A percentile compares a stretch with the other conserved stretches of the same genome.
These are phyloP conservation scores for Saccharomyces paradoxus DNA, from an alignment of 805 yeast species.

Conservation along the genomic window DNA sequence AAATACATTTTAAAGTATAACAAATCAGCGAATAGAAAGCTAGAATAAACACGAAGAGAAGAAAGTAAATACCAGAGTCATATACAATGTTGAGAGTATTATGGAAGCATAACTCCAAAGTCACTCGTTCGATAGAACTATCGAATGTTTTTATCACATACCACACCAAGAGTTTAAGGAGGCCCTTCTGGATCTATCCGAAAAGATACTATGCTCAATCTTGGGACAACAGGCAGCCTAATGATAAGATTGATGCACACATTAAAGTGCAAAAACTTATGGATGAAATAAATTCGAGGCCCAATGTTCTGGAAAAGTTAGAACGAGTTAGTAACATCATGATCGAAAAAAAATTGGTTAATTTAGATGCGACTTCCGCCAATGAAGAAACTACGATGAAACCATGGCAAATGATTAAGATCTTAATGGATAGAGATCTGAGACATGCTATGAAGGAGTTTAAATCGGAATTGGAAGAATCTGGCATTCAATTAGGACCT, in stretches of 20 bases:
- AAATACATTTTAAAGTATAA: background rate
- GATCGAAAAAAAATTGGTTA: constrained; percentile 16
- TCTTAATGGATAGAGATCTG: constrained; percentile 22
- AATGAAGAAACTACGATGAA: constrained; percentile 6
- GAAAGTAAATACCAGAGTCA: background rate
- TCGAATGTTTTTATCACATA: background rate
- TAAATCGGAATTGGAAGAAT: constrained; percentile 19
- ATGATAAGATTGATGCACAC: constrained; percentile 21
- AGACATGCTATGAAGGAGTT: constrained; percentile 21
- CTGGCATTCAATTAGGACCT: constrained; percentile 23
- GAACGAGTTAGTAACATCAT: constrained; percentile 16
- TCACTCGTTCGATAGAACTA: background rate
- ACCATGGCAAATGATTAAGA: constrained; percentile 22
- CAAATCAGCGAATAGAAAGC: background rate
- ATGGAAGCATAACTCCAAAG: background rate
- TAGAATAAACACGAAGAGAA: background rate
- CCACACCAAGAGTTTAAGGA: background rate
- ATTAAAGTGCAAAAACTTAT: constrained; percentile 19
- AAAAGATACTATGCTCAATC: constrained; percentile 20
- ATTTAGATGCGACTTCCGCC: constrained; percentile 10
- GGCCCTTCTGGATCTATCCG: background rate
- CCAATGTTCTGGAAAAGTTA: constrained; percentile 15
- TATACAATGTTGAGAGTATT: background rate
- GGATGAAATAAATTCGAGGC: constrained; percentile 19
- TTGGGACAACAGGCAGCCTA: constrained; percentile 20